These are phyloP conservation scores for Grosmannia clavigera DNA, from an alignment of 2,329 filamentous ascomycete species.

Conservation along the genomic window DNA sequence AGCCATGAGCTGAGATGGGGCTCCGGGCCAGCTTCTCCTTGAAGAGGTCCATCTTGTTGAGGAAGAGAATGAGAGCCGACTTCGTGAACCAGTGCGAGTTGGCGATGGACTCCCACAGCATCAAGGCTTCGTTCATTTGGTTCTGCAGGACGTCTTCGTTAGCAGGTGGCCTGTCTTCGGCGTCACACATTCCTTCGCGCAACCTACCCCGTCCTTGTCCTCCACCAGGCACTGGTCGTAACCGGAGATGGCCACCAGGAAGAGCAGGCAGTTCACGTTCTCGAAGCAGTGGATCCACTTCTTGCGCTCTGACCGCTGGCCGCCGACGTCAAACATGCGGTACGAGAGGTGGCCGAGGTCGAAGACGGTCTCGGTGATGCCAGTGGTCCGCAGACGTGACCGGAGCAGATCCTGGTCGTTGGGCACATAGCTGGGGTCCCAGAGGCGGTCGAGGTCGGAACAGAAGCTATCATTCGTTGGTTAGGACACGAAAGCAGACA, in stretches of 20 bases:
- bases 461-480: slow-evolving; percentile 54
- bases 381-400: slow-evolving; percentile 80
- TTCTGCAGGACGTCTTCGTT: slow-evolving; percentile 39
- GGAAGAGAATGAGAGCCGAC: slow-evolving; percentile 70
- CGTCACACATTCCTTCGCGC: neutral
- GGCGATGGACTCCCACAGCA: slow-evolving; percentile 76
- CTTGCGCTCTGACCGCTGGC: slow-evolving; percentile 84
- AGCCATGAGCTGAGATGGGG: slow-evolving; percentile 60
- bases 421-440: slow-evolving; percentile 68
- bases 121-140: slow-evolving; percentile 82
- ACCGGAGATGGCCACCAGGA: slow-evolving; percentile 88
- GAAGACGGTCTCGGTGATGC: slow-evolving; percentile 91
- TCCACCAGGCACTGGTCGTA: slow-evolving; percentile 95
- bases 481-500: neutral
- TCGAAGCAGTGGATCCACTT: slow-evolving; percentile 98
- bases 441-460: slow-evolving; percentile 61
- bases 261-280: slow-evolving; percentile 82
- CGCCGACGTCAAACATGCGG: slow-evolving; percentile 92
- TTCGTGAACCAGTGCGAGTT: slow-evolving; percentile 80
- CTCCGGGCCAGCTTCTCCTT: slow-evolving; percentile 60
- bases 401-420: slow-evolving; percentile 91
- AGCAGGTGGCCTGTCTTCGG: slow-evolving; percentile 2
- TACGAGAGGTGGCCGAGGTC: slow-evolving; percentile 86
- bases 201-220: slow-evolving; percentile 81
- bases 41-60: slow-evolving; percentile 84